phyloP scores from a whole-genome alignment of 1,284 basidiomycete genomes.

The Microstroma glucosiphilum region DNA sequence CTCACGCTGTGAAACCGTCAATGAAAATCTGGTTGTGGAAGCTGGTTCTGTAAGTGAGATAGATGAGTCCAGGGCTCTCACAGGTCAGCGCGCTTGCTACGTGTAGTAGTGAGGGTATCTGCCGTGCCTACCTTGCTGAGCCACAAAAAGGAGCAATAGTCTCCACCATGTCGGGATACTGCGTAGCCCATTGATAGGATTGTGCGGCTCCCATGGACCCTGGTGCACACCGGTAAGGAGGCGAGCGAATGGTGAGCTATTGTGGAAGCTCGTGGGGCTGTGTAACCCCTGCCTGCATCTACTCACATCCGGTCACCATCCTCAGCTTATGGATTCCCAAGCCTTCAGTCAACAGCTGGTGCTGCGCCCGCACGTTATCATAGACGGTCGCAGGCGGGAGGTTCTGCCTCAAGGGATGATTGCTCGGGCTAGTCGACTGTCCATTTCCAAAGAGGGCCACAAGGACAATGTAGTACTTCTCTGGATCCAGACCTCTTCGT shows the following conservation, averaged over 20 bases:
- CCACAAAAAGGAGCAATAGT: constrained; percentile 32
- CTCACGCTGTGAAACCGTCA: background rate
- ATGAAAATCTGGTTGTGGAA: constrained; percentile 1
- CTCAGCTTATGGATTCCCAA: constrained; percentile 19
- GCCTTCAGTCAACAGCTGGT: constrained; percentile 22
- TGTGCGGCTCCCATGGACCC: constrained; percentile 32
- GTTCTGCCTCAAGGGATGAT: constrained; percentile 15
- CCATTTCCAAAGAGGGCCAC: constrained; percentile 41
- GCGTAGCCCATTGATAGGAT: constrained; percentile 31
- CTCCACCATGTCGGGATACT: constrained; percentile 26
- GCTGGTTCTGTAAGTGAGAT: background rate
- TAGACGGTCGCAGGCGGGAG: constrained; percentile 25
- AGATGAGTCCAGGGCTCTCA: background rate
- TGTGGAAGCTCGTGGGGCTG: too few relatives aligned
- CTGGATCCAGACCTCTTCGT: constrained; percentile 22
- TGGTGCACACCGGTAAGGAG: background rate
- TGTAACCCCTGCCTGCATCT: background rate
- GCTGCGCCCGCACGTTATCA: constrained; percentile 31
- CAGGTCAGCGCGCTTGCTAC: constrained; percentile 17
- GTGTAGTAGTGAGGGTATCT: constrained; percentile 33
- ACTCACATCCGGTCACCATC: constrained; percentile 19
- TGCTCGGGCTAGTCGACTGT: constrained; percentile 28
- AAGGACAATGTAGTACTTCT: constrained; percentile 35
- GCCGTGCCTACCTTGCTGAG: constrained; percentile 25
- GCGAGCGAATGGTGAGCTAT: too few relatives aligned